Conservation (phyloP, 352 stramenopile species). For the Phytopythium boreale region DNA sequence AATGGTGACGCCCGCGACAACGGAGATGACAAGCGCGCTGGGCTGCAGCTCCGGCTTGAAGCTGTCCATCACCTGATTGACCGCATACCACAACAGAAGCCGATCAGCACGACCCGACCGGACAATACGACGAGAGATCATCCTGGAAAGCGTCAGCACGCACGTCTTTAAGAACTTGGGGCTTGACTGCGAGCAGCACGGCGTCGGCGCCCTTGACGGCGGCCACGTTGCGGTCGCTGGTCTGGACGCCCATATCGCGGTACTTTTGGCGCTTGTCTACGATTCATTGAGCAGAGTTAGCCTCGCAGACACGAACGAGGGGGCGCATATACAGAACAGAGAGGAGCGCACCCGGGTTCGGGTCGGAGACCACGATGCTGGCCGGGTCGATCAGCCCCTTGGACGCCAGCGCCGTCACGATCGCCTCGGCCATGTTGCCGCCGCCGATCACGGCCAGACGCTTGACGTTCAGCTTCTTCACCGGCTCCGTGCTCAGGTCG, state of each 20-base stretch:
- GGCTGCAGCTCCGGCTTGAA: slow-evolving; percentile 56
- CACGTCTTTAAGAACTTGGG: slow-evolving; percentile 90
- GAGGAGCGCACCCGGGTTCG: slow-evolving; percentile 62
- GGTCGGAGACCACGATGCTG: slow-evolving; percentile 81
- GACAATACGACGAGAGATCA: neutral
- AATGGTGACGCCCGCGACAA: slow-evolving; percentile 82
- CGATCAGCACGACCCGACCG: neutral
- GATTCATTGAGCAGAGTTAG: neutral
- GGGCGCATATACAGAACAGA: too few species aligned
- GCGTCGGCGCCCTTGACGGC: slow-evolving; percentile 84
- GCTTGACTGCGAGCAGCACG: slow-evolving; percentile 93
- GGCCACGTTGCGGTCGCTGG: slow-evolving; percentile 55
- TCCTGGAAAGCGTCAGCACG: neutral
- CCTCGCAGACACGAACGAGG: neutral
- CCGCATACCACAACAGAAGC: neutral
- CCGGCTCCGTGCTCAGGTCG: neutral
- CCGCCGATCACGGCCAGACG: slow-evolving; percentile 81
- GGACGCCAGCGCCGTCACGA: slow-evolving; percentile 75
- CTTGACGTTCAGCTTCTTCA: slow-evolving; percentile 31
- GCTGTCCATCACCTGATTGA: slow-evolving; percentile 50
- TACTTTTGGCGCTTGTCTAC: slow-evolving; percentile 67
- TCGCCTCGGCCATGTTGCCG: slow-evolving; percentile 89
- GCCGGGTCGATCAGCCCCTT: slow-evolving; percentile 58
- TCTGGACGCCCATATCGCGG: slow-evolving; percentile 44
- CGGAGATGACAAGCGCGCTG: slow-evolving; percentile 74